These are phyloP conservation scores for Neurospora sp. DNA, from an alignment of 495 filamentous ascomycete species.

Conservation along the genomic window DNA sequence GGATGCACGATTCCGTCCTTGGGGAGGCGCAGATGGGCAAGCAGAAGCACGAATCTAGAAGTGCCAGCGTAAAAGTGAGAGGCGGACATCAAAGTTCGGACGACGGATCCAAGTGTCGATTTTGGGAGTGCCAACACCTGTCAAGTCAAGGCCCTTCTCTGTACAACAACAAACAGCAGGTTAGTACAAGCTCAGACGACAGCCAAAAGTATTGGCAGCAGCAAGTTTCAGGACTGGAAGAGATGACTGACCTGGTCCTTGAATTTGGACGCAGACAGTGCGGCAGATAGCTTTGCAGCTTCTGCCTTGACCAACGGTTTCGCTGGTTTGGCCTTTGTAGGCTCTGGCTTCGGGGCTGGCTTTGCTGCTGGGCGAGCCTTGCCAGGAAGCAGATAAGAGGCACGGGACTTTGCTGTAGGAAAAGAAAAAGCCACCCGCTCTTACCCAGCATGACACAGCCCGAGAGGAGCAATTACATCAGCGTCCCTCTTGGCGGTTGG, in stretches of 20 bases:
- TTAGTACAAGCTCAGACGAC: neutral
- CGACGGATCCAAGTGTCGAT: neutral
- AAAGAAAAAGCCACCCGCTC: too few relatives aligned
- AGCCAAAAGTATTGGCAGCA: neutral
- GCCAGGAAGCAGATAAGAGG: constrained; percentile 22
- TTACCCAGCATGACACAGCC: too few relatives aligned
- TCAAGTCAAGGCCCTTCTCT: neutral
- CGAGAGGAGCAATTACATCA: too few relatives aligned
- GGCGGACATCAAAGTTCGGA: neutral
- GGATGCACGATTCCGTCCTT: too few relatives aligned
- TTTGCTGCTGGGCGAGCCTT: constrained; percentile 24
- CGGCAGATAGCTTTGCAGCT: constrained; percentile 5
- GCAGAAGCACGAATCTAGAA: neutral
- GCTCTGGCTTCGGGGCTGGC: constrained; percentile 19
- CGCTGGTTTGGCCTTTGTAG: constrained; percentile 1
- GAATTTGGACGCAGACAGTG: constrained; percentile 5
- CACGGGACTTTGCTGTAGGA: constrained; percentile 9
- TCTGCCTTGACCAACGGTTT: constrained; percentile 4
- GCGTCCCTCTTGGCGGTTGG: too few relatives aligned
- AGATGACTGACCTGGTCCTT: neutral
- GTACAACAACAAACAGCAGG: neutral
- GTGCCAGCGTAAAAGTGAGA: neutral
- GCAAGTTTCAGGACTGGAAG: neutral
- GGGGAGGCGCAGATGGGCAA: too few relatives aligned
- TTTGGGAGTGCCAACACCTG: neutral